A percentile compares a stretch with the other conserved stretches of the same genome.
phyloP scores from a whole-genome alignment of 1,139 yeast genomes.

The Blastobotrys serpentis region DNA sequence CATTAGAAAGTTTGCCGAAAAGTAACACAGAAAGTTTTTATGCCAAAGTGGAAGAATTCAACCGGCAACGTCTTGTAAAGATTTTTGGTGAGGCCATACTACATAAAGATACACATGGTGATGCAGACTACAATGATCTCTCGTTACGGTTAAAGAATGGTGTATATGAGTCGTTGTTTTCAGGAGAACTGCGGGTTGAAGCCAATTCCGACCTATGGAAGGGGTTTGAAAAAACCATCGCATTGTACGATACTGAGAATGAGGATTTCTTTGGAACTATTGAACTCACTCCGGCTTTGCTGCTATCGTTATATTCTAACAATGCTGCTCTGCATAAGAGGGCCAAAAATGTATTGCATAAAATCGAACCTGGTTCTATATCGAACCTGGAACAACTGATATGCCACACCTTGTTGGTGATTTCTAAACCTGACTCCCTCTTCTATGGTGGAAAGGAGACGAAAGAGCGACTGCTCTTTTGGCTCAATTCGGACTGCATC shows the following conservation, averaged over 20 bases:
- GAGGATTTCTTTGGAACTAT: slow-evolving; percentile 1
- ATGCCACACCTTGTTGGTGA: not conserved
- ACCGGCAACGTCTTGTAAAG: slow-evolving; percentile 3
- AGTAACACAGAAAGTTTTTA: slow-evolving; percentile 13
- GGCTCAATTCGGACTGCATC: slow-evolving; percentile 16
- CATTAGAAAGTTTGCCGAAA: not conserved
- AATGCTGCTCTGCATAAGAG: slow-evolving; percentile 31
- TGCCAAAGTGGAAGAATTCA: slow-evolving; percentile 6
- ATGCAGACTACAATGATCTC: slow-evolving; percentile 7
- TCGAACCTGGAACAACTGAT: not conserved
- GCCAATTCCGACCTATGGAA: not conserved
- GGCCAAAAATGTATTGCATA: slow-evolving; percentile 26
- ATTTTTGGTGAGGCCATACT: slow-evolving; percentile 5
- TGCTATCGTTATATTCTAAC: slow-evolving; percentile 32
- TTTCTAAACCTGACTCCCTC: not conserved
- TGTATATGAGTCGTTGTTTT: slow-evolving; percentile 1
- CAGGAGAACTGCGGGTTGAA: not conserved
- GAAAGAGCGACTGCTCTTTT: slow-evolving; percentile 11
- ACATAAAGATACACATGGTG: slow-evolving; percentile 2
- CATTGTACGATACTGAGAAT: not conserved
- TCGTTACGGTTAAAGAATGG: not conserved
- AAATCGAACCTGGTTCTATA: slow-evolving; percentile 1
- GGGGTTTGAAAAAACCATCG: not conserved
- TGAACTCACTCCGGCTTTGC: slow-evolving; percentile 33
- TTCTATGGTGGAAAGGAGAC: slow-evolving; percentile 1